These are phyloP conservation scores for Oryza meridionalis DNA, from an alignment of 176 grass and related monocot genomes.

Conservation along the genomic window DNA sequence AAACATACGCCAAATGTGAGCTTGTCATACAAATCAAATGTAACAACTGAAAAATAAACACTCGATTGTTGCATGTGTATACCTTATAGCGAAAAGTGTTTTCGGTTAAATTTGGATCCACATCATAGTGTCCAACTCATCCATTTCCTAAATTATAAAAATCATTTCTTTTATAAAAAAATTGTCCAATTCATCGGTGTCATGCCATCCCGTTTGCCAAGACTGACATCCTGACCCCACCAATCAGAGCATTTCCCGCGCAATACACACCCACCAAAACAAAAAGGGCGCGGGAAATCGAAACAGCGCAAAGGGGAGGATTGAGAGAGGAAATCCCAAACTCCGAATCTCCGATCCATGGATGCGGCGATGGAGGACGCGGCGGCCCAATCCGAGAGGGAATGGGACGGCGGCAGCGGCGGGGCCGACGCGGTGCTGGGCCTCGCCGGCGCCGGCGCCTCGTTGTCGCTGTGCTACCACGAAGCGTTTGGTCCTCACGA, in stretches of 20 bases:
- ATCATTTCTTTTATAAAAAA: no score
- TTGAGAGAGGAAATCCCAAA: not conserved
- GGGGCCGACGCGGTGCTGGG: constrained; percentile 69
- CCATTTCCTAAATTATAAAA: no score
- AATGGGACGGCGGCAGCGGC: constrained; percentile 46
- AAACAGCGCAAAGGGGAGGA: not conserved
- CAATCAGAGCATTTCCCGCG: constrained; percentile 42
- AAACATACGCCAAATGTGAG: not conserved
- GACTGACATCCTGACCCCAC: not conserved
- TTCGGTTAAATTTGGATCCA: not conserved
- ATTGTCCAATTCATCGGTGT: not conserved
- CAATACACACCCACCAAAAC: constrained; percentile 10
- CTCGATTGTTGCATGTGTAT: not conserved
- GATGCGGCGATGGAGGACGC: constrained; percentile 40
- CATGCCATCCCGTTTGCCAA: not conserved
- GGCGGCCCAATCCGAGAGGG: not conserved
- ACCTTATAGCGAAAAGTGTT: not conserved
- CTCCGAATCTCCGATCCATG: constrained; percentile 20
- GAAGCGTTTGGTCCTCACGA: constrained; percentile 63
- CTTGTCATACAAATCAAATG: not conserved
- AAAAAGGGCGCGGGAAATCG: constrained; percentile 36
- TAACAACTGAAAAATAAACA: no score
- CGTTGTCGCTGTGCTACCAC: constrained; percentile 80
- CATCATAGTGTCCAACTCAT: not conserved
- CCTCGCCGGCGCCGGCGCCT: constrained; percentile 37